phyloP scores from a whole-genome alignment of 768 basidiomycete genomes.

The Hebeloma cylindrosporum region DNA sequence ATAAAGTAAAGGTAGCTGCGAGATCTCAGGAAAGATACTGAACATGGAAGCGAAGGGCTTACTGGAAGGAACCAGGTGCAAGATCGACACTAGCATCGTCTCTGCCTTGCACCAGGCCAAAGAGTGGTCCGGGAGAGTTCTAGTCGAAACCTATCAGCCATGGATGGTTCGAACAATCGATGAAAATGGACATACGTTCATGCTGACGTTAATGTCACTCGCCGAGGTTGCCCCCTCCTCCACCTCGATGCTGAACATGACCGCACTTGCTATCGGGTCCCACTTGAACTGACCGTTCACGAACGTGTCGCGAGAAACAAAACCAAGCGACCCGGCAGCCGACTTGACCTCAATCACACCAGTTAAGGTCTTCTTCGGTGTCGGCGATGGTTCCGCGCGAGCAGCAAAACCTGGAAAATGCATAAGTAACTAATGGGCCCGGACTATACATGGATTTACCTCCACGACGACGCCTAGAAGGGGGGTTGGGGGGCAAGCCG shows the following conservation, averaged over 20 bases:
- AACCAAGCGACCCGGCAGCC: constrained; percentile 8
- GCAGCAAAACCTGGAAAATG: constrained; percentile 15
- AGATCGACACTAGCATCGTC: constrained; percentile 16
- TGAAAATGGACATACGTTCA: background rate
- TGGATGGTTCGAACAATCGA: background rate
- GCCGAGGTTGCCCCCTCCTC: constrained; percentile 4
- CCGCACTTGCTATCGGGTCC: constrained; percentile 6
- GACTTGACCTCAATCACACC: constrained; percentile 4
- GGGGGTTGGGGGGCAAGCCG: constrained; percentile 26
- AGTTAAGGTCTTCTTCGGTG: constrained; percentile 1
- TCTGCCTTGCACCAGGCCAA: constrained; percentile 24
- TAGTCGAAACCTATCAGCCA: no score
- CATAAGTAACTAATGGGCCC: background rate
- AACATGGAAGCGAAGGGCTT: background rate
- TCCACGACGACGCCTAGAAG: constrained; percentile 17
- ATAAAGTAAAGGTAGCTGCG: constrained; percentile 15
- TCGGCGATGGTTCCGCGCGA: constrained; percentile 16
- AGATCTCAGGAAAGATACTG: background rate
- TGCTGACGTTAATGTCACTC: constrained; percentile 10
- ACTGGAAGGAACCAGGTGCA: constrained; percentile 21
- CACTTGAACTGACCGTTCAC: constrained; percentile 3
- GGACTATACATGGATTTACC: background rate
- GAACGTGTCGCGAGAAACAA: constrained; percentile 8
- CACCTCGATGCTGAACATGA: constrained; percentile 1
- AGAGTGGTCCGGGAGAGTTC: constrained; percentile 19